Base-by-base conservation (phyloP, 2,329 filamentous ascomycete genomes). In the Sclerotinia subarctica region DNA sequence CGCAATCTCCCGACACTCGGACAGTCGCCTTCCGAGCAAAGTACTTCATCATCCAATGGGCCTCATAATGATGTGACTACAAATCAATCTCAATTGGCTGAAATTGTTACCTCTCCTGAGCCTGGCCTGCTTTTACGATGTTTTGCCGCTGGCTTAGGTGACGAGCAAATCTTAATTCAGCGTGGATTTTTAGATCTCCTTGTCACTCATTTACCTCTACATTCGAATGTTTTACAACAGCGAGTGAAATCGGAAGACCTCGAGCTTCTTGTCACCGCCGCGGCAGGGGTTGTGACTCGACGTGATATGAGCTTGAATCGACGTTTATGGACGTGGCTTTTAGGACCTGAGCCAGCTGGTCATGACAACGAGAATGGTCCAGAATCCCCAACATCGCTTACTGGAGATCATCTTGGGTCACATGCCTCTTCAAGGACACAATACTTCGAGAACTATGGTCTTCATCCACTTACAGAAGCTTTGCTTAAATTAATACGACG, bases 301-400 rank as follows among this genome's bases (percentile, higher is more conserved):
- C 88, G 94, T 79, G 95, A 99, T 72, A 99, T 99, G 95, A 96
- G 94, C 76, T 81, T 99, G 60, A 99, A 99, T 77, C 85, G 95
- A 73, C 87, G 95, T 49, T 81, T 99, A n/a, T 98, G 94, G 93
- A 88, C 91, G 54, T 99, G 95, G 95, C 89, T 98, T 70, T 83
- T 99, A 2, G 95, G 95, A 0, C 94, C 94, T 3, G 92, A 86
- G 62, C 85, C 85, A 60, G 74, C 79, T 29, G 66, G 64, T 32
- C 73, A 79, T 66, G 83, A 88, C 69, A 74, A 80, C 29, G 84
- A 88, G 63, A 79, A 78, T 19, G 78, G 76, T 0, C 74, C 78
- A 49, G 83, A 85, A 66, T 84, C 81, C 19, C 82, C 83, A 38
- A 72, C 66, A 24, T 78, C 73, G 49, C 67, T 71, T 10, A 26